phyloP scores from a whole-genome alignment of 257 asterid species.

The Salvia hispanica region DNA sequence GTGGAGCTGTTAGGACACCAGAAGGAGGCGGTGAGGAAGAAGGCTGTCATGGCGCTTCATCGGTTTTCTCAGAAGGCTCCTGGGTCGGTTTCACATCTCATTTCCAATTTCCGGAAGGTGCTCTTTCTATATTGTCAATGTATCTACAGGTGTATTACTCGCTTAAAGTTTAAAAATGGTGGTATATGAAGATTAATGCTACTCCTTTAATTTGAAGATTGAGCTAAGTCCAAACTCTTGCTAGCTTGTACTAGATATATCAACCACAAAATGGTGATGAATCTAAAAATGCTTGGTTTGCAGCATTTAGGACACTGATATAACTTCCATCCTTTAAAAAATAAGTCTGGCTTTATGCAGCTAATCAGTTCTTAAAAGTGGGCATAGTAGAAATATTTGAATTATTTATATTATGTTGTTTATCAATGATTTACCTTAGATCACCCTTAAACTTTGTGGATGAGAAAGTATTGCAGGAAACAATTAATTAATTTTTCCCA shows the following conservation, averaged over 20 bases:
- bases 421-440: not conserved
- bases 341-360: constrained; percentile 16
- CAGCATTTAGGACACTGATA: constrained; percentile 2
- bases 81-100: constrained; percentile 76
- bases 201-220: constrained; percentile 25
- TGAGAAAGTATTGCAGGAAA: constrained; percentile 21
- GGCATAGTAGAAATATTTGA: constrained; percentile 12
- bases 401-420: not conserved
- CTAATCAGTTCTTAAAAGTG: constrained; percentile 12
- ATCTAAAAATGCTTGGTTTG: constrained; percentile 17
- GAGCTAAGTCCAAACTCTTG: constrained; percentile 2
- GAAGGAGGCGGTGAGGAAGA: constrained; percentile 94
- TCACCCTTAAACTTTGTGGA: constrained; percentile 6
- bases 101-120: constrained; percentile 90
- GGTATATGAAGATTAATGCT: constrained; percentile 15
- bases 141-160: not conserved
- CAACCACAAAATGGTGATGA: not conserved
- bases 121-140: constrained; percentile 25
- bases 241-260: not conserved
- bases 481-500: constrained; percentile 15
- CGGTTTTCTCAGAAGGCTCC: constrained; percentile 85
- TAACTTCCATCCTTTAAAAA: not conserved
- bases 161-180: not conserved
- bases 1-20: constrained; percentile 79
- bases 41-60: constrained; percentile 97